phyloP scores from a whole-genome alignment of 2,329 filamentous ascomycete genomes.

The Xylariaceae sp. region DNA sequence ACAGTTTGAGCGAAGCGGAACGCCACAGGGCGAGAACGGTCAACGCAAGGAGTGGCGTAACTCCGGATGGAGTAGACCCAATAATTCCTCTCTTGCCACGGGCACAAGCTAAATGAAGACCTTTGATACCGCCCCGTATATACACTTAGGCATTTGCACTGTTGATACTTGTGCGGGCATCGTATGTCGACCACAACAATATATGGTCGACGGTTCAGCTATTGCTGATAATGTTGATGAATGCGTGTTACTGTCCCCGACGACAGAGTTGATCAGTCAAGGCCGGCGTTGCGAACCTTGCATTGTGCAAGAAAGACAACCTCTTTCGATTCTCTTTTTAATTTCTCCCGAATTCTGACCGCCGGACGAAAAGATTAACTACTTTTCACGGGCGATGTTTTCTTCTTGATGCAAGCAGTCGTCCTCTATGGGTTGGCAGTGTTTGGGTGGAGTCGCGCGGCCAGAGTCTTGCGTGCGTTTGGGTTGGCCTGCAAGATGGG shows the following conservation, averaged over 20 bases:
- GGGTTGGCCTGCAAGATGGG: conserved; percentile 18
- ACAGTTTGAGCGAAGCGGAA: conserved; percentile 43
- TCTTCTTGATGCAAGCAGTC: conserved; percentile 19
- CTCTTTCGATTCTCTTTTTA: conserved; percentile 17
- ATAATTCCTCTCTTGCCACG: conserved; percentile 42
- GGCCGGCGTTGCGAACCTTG: conserved; percentile 31
- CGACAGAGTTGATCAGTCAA: conserved; percentile 31
- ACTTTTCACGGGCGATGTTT: conserved; percentile 23
- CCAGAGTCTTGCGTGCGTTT: conserved; percentile 23
- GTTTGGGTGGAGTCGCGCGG: conserved; percentile 31
- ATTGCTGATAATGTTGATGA: conserved; percentile 21
- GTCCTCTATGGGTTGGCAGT: conserved; percentile 20
- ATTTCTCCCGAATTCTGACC: conserved; percentile 15
- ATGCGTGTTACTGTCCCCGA: conserved; percentile 29
- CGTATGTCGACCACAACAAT: conserved; percentile 16
- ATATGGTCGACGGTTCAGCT: conserved; percentile 16
- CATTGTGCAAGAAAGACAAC: conserved; percentile 16
- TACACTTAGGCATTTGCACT: conserved; percentile 23
- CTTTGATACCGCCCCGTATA: conserved; percentile 20
- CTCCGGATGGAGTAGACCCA: conserved; percentile 50
- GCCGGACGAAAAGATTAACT: conserved; percentile 4
- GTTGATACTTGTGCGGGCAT: conserved; percentile 22
- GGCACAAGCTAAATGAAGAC: conserved; percentile 36
- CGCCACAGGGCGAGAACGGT: conserved; percentile 37
- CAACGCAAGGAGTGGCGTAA: conserved; percentile 54